Evolutionary conservation across 306 rosid species (phyloP), one percentile per base, ranked within the genome.

Genomic region (Hylodesmum podocarpum): DNA sequence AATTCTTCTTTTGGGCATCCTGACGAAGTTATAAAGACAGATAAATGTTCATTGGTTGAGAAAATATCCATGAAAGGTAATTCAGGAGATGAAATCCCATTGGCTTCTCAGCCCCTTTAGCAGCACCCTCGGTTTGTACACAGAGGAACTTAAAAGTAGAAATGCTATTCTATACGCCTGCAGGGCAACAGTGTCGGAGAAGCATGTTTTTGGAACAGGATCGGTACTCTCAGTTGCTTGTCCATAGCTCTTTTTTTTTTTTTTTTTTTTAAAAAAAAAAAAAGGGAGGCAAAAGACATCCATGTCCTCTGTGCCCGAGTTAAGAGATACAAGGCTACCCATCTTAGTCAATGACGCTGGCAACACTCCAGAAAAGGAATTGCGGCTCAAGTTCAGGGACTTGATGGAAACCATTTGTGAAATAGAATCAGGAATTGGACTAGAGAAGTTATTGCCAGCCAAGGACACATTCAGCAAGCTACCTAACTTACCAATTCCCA

Each of bases 391-490:
- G 87, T 96, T 98, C 82, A 96, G 50, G 0, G 94, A 89, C 68
- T 84, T 94, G 65, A 96, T 83, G 13, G 99, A 87, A 43, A 84
- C 54, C 86, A 96, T 90, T 33, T 86, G 85, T 0, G 93, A 77
- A 77, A 92, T 80, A 1, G 94, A 76, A 53, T 87, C 85, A 1
- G 97, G 91, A 61, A 87, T 93, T 54, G 84, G 77, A 18, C 99
- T 98, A 0, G 99, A 92, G 82, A 96, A 96, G 82, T 91, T 92
- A 76, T 96, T 96, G 16, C 96, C 96, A 40, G 89, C 90, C 53
- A 96, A 77, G 47, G 99, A 88, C 75, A 96, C 79, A 82, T 91
- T 93, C 72, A 78, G 83, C 73, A 96, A 69, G 87, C 89, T 87
- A n/a, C 77, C 82, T 51, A 91, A 78, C 61, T 67, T 69, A 58